Base-by-base conservation (phyloP, 495 filamentous ascomycete species). In the Penicillium samsonianum region DNA sequence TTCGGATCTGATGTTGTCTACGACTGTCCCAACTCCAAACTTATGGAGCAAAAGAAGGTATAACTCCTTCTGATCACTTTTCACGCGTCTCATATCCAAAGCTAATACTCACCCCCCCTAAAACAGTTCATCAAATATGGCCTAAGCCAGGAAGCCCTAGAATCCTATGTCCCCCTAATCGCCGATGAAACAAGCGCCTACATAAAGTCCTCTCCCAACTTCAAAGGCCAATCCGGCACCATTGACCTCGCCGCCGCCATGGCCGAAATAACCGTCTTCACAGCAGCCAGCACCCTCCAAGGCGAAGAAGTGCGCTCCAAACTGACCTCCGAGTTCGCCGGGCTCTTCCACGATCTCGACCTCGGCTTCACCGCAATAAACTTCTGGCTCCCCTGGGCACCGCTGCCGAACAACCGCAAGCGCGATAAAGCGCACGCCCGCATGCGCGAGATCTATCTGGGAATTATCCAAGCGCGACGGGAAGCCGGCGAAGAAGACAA, bases 1-100 rank as follows among this genome's bases (percentile, higher is more conserved):
- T 95, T 95, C 63, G 90, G 90, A 55, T 84, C 84, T 41, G 90
- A 91, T 72, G 90, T 95, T 20, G 88, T 93, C 17, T 95, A 92
- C 67, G 90, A 95, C 71, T 91, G 89, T 68, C 90, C 90, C 26
- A 93, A 93, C 65, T 77, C 88, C 47, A 92, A 92, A 70, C 78
- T 92, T 53, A 90, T 92, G 83, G 87, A 91, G 69, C 88, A 91
- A 69, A 91, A 91, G 74, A 90, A 85, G 78, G 76, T 75, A 63
- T 47, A 11, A 9, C 17, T 14, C n/a, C 17, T 26, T 47, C 8
- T 17, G 7, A 19, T 4, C 1, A 26, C 25, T 0, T 23, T 3
- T 1, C 14, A 10, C 10, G 12, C 17, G 6, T 5, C 3, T 5
- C 8, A 12, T n/a, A n/a, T 26, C 14, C 4, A n/a, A 35, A 30